Evolutionary conservation across 345 rosid genomes (phyloP), one percentile per base, ranked within the genome.

Genomic region (Arabis hirsuta): DNA sequence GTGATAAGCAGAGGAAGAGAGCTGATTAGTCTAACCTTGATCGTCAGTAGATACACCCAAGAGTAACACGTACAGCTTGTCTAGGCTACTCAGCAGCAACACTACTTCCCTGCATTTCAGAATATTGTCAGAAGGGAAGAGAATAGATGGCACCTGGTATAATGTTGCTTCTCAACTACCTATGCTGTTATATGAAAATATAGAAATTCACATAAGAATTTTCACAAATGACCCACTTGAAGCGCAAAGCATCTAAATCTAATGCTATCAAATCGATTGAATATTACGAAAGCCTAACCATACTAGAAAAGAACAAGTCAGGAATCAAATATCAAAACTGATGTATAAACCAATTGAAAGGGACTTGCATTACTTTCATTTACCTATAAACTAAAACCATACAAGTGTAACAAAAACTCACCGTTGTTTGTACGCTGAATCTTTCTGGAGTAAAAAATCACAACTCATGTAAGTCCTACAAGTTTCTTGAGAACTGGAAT

Each of bases 11-110:
- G 45, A 55, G 69, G 26, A 65, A 34, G 46, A 68, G 61, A 69
- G 73, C 53, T 73, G 50, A 67, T 60, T 13, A 67, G 65, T 76
- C 84, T 73, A 79, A 93, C 98, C 98, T 86, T 95, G 80, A 41
- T 80, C 78, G 73, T 87, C 87, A 71, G 74, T 75, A 69, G 83
- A 73, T 46, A 76, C 60, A 31, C 84, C 95, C 68, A 90, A 32
- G 39, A 87, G 92, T 59, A 94, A 80, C 69, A 94, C 81, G 52
- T 90, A 84, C 63, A 90, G 60, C 86, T 83, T 87, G 67, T 74
- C 76, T 76, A 81, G 77, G 52, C 79, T 90, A 82, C 96, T 89
- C 73, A 80, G 62, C 59, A 90, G 55, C 57, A 94, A 64, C 60
- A 85, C 88, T 24, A 86, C 88, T 84, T 90, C 92, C 79, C 98